Percentiles rank a stretch among this genome's conserved stretches.
Conservation (phyloP, 257 asterid species). For the Salvia hispanica region DNA sequence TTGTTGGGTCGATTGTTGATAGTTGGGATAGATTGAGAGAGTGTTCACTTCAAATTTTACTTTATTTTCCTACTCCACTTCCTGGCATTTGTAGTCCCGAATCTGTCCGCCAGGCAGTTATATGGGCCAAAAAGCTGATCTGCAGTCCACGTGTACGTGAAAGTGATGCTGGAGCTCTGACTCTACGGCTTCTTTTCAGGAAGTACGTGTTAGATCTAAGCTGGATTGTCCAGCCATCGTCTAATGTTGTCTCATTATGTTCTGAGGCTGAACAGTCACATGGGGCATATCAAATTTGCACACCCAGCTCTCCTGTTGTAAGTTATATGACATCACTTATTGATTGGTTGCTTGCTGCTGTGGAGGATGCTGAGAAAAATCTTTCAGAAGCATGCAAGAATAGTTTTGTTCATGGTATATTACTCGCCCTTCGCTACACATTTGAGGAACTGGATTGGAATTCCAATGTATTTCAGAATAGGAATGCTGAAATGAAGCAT, state of each 20-base stretch:
- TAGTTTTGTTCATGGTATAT: conserved; percentile 91
- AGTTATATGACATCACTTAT: conserved; percentile 68
- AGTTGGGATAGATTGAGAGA: conserved; percentile 94
- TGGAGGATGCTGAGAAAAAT: conserved; percentile 84
- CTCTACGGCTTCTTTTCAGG: conserved; percentile 79
- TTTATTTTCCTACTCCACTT: conserved; percentile 87
- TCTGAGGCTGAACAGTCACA: conserved; percentile 39
- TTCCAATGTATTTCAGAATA: conserved; percentile 47
- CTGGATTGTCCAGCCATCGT: conserved; percentile 65
- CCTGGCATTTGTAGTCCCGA: conserved; percentile 71
- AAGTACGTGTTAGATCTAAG: conserved; percentile 83
- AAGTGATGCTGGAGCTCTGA: conserved; percentile 98
- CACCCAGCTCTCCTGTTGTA: conserved; percentile 52
- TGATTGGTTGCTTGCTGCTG: conserved; percentile 81
- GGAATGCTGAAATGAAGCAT: conserved; percentile 54
- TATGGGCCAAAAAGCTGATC: conserved; percentile 85
- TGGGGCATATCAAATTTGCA: conserved; percentile 35
- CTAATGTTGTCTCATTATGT: conserved; percentile 46
- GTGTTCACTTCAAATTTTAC: conserved; percentile 71
- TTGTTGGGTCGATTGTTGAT: conserved; percentile 93
- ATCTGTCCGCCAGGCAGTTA: conserved; percentile 59
- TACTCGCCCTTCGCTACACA: conserved; percentile 88
- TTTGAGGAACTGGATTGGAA: conserved; percentile 95
- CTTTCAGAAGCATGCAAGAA: conserved; percentile 83
- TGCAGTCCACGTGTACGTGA: conserved; percentile 98